Conservation (phyloP, 2,329 filamentous ascomycete species). For the Fusarium luffae region DNA sequence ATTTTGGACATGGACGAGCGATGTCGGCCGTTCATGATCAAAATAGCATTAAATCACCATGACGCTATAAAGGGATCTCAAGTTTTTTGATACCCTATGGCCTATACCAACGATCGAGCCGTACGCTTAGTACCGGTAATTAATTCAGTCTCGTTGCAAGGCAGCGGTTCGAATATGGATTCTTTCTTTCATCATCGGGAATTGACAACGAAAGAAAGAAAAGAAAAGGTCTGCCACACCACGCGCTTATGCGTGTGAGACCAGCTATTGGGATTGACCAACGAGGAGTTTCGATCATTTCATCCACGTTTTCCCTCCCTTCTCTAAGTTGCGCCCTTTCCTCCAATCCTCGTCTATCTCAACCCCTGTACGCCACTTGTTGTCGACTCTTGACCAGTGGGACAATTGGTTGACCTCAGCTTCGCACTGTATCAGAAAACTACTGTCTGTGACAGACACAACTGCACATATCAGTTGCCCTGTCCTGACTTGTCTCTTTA, state of each 20-base stretch:
- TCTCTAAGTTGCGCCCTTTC: constrained; percentile 19
- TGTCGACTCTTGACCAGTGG: constrained; percentile 26
- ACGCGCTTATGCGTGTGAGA: constrained; percentile 37
- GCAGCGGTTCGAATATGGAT: neutral
- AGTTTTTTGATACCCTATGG: neutral
- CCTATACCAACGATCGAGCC: constrained; percentile 1
- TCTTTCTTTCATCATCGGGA: constrained; percentile 6
- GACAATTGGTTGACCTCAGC: constrained; percentile 13
- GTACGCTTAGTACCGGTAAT: constrained; percentile 20
- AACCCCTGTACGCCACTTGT: constrained; percentile 40
- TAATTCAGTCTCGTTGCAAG: constrained; percentile 1
- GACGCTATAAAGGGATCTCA: constrained; percentile 23
- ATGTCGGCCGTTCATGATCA: constrained; percentile 28
- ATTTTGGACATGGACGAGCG: constrained; percentile 15
- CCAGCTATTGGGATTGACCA: constrained; percentile 29
- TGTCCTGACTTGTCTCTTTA: neutral
- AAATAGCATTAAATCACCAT: constrained; percentile 40
- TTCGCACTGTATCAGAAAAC: constrained; percentile 9
- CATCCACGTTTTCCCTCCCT: constrained; percentile 46
- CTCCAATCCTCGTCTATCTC: constrained; percentile 18
- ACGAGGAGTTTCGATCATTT: constrained; percentile 25
- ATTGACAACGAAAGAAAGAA: constrained; percentile 14
- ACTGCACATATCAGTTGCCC: constrained; percentile 2
- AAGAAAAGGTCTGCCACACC: constrained; percentile 29
- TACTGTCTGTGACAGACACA: neutral